These are phyloP conservation scores for Gentiana straminea DNA, from an alignment of 257 asterid species.

Conservation along the genomic window DNA sequence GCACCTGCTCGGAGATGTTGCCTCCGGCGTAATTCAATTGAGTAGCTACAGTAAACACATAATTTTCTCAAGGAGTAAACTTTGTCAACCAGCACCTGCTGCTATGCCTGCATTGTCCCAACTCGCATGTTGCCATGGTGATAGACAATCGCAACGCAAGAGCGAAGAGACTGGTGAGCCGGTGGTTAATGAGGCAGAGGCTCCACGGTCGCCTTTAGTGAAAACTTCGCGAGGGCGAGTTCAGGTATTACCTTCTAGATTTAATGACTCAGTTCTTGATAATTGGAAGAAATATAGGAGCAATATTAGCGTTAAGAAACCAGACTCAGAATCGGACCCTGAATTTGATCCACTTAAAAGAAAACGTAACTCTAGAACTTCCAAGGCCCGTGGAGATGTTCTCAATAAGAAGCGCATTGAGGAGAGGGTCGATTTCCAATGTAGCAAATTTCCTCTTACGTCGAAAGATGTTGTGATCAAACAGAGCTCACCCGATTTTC, in stretches of 20 bases:
- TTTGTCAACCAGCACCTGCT: constrained; percentile 14
- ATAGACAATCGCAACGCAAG: constrained; percentile 23
- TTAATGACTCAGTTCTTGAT: constrained; percentile 80
- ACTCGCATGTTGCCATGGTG: constrained; percentile 17
- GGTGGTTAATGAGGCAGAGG: constrained; percentile 36
- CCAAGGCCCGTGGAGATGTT: constrained; percentile 26
- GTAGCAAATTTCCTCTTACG: constrained; percentile 48
- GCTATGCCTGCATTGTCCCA: constrained; percentile 24
- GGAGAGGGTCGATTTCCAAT: constrained; percentile 21
- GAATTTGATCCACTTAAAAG: constrained; percentile 48
- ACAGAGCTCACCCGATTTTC: constrained; percentile 26
- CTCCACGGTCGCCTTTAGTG: constrained; percentile 71
- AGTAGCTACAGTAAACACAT: constrained; percentile 37
- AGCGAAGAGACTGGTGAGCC: constrained; percentile 14
- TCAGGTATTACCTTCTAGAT: constrained; percentile 91
- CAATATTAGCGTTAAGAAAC: constrained; percentile 20
- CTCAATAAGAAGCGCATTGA: constrained; percentile 25
- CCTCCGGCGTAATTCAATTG: constrained; percentile 57
- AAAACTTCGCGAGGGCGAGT: constrained; percentile 95
- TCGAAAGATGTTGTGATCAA: constrained; percentile 55
- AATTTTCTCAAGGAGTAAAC: constrained; percentile 24
- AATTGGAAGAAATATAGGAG: constrained; percentile 91
- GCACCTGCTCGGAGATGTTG: constrained; percentile 64
- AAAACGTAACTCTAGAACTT: constrained; percentile 27
- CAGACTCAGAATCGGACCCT: constrained; percentile 45